Evolutionary conservation across 768 basidiomycete genomes (phyloP).

Genomic region (Naganishia kalamii): DNA sequence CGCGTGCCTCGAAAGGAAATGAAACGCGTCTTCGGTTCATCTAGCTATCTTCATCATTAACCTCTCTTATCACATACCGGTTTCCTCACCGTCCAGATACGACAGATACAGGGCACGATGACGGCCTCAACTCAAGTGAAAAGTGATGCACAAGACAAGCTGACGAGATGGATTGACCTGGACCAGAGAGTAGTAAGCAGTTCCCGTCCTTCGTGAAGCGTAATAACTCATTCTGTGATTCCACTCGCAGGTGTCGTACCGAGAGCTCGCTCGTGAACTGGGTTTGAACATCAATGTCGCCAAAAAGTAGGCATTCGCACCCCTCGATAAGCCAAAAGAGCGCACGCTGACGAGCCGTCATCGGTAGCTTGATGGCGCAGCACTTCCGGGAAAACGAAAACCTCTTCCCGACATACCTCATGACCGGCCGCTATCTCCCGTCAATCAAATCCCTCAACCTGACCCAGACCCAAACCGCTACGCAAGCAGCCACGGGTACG

Average conservation of each 20-base stretch:
- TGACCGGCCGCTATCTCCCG: constrained; percentile 16
- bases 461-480: constrained; percentile 5
- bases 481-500: neutral
- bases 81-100: no score
- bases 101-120: no score
- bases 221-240: no score
- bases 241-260: constrained; percentile 18
- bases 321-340: neutral
- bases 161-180: constrained; percentile 18
- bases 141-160: constrained; percentile 9
- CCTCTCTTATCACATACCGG: no score
- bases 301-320: constrained; percentile 3
- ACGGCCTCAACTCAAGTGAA: neutral
- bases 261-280: constrained; percentile 18
- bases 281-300: constrained; percentile 18
- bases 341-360: neutral
- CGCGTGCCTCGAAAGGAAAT: no score
- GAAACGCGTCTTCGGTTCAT: no score
- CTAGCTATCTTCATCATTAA: no score
- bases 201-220: neutral
- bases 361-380: neutral
- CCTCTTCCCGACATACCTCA: constrained; percentile 17
- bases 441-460: neutral
- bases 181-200: constrained; percentile 16
- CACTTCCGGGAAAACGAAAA: constrained; percentile 6